These are phyloP conservation scores for Leptodontidium sp. DNA, from an alignment of 2,329 filamentous ascomycete species.

Conservation along the genomic window DNA sequence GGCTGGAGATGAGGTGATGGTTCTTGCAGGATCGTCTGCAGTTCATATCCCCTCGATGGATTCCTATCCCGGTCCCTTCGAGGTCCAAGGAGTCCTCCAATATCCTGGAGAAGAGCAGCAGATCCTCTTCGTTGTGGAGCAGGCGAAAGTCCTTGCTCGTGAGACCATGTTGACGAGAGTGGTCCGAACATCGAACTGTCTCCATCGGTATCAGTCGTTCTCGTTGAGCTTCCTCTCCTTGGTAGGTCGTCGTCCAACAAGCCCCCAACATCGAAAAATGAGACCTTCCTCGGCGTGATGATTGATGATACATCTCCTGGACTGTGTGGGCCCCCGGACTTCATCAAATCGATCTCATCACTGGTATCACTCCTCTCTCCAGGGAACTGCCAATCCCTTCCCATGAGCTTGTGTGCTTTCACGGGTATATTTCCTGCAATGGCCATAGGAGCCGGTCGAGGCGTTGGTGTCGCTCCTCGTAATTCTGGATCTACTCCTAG, in stretches of 20 bases:
- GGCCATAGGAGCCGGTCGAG: slow-evolving; percentile 47
- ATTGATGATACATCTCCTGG: slow-evolving; percentile 46
- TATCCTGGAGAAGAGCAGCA: slow-evolving; percentile 64
- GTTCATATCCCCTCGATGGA: slow-evolving; percentile 37
- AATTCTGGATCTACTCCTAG: slow-evolving; percentile 68
- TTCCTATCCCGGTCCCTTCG: slow-evolving; percentile 36
- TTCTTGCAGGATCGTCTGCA: slow-evolving; percentile 43
- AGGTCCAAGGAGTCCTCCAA: slow-evolving; percentile 62
- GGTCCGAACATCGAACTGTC: slow-evolving; percentile 38
- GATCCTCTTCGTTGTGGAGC: slow-evolving; percentile 61
- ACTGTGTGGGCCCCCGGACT: slow-evolving; percentile 34
- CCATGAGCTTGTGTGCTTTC: slow-evolving; percentile 34
- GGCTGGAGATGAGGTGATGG: slow-evolving; percentile 22
- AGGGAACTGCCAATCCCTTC: slow-evolving; percentile 44
- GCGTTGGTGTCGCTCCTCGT: slow-evolving; percentile 47
- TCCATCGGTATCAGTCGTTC: slow-evolving; percentile 43
- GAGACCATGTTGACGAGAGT: slow-evolving; percentile 33
- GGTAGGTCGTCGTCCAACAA: slow-evolving; percentile 65
- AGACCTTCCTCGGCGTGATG: slow-evolving; percentile 66
- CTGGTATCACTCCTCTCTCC: slow-evolving; percentile 40
- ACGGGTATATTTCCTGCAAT: slow-evolving; percentile 39
- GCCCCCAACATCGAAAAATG: slow-evolving; percentile 87
- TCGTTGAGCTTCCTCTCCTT: slow-evolving; percentile 36
- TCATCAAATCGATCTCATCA: slow-evolving; percentile 55
- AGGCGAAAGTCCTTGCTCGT: slow-evolving; percentile 48